Conservation (phyloP, 805 yeast species). For the Saturnispora hagleri region DNA sequence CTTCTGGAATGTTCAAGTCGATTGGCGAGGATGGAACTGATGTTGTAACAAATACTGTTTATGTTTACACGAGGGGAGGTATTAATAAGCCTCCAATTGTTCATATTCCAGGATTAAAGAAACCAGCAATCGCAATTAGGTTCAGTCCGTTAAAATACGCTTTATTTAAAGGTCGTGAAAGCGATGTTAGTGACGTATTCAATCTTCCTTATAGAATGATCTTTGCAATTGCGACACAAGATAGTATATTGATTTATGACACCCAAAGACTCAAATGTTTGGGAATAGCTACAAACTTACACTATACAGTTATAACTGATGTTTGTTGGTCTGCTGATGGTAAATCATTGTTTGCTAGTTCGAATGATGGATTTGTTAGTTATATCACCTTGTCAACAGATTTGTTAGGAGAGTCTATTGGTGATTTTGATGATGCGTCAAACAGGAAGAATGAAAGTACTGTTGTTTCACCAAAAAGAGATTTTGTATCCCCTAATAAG, state of each 20-base stretch:
- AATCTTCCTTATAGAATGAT: constrained; percentile 69
- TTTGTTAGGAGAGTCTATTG: constrained; percentile 44
- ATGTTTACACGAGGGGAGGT: constrained; percentile 66
- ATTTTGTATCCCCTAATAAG: not conserved
- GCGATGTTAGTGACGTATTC: constrained; percentile 30
- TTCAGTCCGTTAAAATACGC: constrained; percentile 62
- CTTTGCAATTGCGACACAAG: constrained; percentile 91
- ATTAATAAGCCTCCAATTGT: constrained; percentile 61
- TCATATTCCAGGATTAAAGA: constrained; percentile 67
- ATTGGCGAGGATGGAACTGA: constrained; percentile 6
- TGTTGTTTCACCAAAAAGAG: not conserved
- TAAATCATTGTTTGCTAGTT: constrained; percentile 53
- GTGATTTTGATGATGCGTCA: constrained; percentile 20
- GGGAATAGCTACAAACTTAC: constrained; percentile 69
- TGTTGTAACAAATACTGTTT: constrained; percentile 53
- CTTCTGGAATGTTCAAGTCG: constrained; percentile 55
- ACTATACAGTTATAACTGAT: constrained; percentile 85
- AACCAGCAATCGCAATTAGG: constrained; percentile 75
- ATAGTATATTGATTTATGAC: constrained; percentile 71
- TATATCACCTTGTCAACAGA: constrained; percentile 43
- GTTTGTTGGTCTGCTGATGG: constrained; percentile 81
- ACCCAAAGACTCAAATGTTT: constrained; percentile 63
- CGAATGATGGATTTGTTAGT: constrained; percentile 92
- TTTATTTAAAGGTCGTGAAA: constrained; percentile 14
- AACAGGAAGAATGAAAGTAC: not conserved